A percentile compares a stretch with the other conserved stretches of the same genome.
Evolutionary conservation across 805 yeast species (phyloP).

Genomic region (Tetrapisispora taiwanensis): DNA sequence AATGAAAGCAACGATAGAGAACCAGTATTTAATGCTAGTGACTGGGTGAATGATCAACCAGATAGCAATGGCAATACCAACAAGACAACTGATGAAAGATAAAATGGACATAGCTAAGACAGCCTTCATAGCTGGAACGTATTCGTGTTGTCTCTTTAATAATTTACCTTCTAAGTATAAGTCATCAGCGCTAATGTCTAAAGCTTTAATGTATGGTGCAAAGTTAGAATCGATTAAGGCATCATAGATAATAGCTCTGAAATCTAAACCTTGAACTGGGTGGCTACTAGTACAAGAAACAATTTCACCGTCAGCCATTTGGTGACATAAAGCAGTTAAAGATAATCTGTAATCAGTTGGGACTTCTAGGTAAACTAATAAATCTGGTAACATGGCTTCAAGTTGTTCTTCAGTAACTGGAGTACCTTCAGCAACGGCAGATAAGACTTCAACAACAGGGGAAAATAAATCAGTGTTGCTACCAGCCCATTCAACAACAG

Average conservation of each 20-base stretch:
- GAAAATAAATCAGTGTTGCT: conserved; percentile 12
- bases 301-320: conserved; percentile 13
- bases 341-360: conserved; percentile 24
- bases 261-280: conserved; percentile 27
- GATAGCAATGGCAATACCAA: conserved; percentile 11
- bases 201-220: conserved; percentile 23
- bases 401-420: conserved; percentile 16
- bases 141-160: conserved; percentile 21
- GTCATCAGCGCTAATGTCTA: conserved; percentile 19
- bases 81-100: conserved; percentile 18
- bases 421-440: conserved; percentile 8
- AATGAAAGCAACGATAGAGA: conserved; percentile 9
- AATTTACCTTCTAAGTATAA: conserved; percentile 25
- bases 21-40: conserved; percentile 8
- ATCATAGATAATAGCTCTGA: conserved; percentile 25
- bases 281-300: conserved; percentile 20
- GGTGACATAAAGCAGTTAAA: conserved; percentile 25
- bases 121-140: conserved; percentile 27
- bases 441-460: conserved; percentile 16
- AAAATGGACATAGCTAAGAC: conserved; percentile 23
- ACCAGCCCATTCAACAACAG: conserved; percentile 19
- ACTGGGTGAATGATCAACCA: conserved; percentile 5
- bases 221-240: conserved; percentile 24
- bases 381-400: conserved; percentile 15
- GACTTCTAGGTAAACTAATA: conserved; percentile 19